These are phyloP conservation scores for Ophiocordyceps robertsii DNA, from an alignment of 2,329 filamentous ascomycete species.

Conservation along the genomic window DNA sequence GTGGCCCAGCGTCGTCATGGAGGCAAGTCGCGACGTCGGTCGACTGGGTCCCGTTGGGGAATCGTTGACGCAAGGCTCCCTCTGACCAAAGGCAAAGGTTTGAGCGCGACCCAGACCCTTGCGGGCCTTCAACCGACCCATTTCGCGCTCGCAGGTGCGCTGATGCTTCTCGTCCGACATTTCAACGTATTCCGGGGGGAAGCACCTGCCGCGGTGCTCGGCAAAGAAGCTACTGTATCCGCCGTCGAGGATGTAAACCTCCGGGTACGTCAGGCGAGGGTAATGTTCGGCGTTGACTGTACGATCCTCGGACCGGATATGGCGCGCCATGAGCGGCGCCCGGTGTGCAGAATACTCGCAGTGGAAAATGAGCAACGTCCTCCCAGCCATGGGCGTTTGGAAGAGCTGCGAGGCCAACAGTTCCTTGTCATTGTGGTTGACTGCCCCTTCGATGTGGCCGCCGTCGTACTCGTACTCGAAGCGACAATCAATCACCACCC, in stretches of 20 bases:
- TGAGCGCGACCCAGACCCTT: conserved; percentile 77
- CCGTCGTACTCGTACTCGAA: conserved; percentile 99
- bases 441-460: conserved; percentile 81
- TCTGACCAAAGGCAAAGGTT: conserved; percentile 88
- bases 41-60: conserved; percentile 45
- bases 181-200: conserved; percentile 89
- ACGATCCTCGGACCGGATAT: conserved; percentile 81
- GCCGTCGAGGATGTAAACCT: conserved; percentile 93
- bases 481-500: conserved; percentile 86
- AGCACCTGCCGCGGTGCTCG: conserved; percentile 67
- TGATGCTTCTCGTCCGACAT: conserved; percentile 92
- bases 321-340: conserved; percentile 90
- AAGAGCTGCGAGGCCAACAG: conserved; percentile 70
- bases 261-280: conserved; percentile 82
- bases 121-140: conserved; percentile 84
- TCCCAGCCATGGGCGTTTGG: conserved; percentile 47
- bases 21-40: conserved; percentile 23
- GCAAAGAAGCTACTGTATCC: conserved; percentile 91
- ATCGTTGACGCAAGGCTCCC: conserved; percentile 39
- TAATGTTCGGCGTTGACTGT: conserved; percentile 75
- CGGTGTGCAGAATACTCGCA: conserved; percentile 98
- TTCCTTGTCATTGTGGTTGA: conserved; percentile 98
- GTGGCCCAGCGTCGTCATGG: conserved; percentile 30
- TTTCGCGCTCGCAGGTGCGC: conserved; percentile 83
- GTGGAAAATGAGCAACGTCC: conserved; percentile 80